phyloP scores from a whole-genome alignment of 805 yeast species.

The Kuraishia molischiana region DNA sequence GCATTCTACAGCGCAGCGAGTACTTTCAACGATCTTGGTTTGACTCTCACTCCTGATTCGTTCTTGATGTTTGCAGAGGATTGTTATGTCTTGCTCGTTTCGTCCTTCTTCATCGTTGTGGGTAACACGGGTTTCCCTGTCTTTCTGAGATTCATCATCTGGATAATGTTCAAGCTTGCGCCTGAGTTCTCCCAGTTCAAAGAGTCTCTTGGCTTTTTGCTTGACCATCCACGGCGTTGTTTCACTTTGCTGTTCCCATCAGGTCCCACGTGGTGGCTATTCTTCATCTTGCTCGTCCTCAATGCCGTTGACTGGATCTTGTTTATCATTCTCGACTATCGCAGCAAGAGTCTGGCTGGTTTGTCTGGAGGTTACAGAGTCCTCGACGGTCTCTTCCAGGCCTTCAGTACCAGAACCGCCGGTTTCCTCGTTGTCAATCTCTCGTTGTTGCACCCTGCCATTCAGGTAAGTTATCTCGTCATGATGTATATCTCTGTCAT shows the following conservation, averaged over 20 bases:
- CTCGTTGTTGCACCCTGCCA: constrained; percentile 71
- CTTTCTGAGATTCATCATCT: constrained; percentile 67
- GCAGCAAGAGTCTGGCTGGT: constrained; percentile 36
- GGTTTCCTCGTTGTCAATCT: constrained; percentile 76
- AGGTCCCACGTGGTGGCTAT: constrained; percentile 92
- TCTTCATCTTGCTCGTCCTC: constrained; percentile 59
- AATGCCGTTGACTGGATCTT: constrained; percentile 74
- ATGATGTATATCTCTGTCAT: constrained; percentile 98
- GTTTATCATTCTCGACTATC: constrained; percentile 69
- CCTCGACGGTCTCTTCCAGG: constrained; percentile 81
- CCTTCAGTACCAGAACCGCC: constrained; percentile 88
- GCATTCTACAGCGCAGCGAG: constrained; percentile 77
- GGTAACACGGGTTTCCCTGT: constrained; percentile 97
- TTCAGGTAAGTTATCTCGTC: constrained; percentile 85
- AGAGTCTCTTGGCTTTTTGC: constrained; percentile 76
- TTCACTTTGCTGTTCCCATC: constrained; percentile 88
- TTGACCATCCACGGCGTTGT: constrained; percentile 96
- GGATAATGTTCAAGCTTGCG: constrained; percentile 64
- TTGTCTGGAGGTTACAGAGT: constrained; percentile 62
- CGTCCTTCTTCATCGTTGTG: constrained; percentile 65
- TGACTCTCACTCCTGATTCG: constrained; percentile 73
- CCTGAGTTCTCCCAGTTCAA: constrained; percentile 52
- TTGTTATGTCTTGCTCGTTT: constrained; percentile 52
- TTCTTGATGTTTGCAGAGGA: constrained; percentile 58
- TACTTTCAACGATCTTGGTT: constrained; percentile 78